Conservation (phyloP, 108 stramenopile species). For the Craspedostauros australis region DNA sequence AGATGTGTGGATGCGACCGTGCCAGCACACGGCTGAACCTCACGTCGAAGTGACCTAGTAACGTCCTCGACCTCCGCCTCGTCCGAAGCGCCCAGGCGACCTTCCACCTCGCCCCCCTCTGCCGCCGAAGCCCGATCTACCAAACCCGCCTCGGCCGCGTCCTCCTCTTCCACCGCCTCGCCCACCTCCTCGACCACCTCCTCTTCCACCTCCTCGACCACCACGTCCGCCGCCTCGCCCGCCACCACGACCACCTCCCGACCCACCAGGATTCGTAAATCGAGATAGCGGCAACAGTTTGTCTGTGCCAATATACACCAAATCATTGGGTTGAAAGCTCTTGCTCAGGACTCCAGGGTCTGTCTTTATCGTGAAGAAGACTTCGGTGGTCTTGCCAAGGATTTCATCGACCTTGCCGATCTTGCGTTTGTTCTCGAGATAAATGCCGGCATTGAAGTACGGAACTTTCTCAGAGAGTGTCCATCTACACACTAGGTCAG, state of each 20-base stretch:
- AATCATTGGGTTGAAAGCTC: slow-evolving; percentile 87
- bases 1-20: too few species aligned
- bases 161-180: slow-evolving; percentile 52
- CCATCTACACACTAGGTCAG: slow-evolving; percentile 74
- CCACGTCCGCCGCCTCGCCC: slow-evolving; percentile 34
- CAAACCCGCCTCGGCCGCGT: slow-evolving; percentile 42
- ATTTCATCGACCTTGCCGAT: slow-evolving; percentile 99
- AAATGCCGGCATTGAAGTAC: slow-evolving; percentile 97
- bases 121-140: slow-evolving; percentile 9
- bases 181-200: slow-evolving; percentile 51
- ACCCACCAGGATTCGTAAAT: slow-evolving; percentile 77
- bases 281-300: slow-evolving; percentile 88
- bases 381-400: slow-evolving; percentile 87
- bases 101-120: slow-evolving; percentile 10
- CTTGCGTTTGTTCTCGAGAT: slow-evolving; percentile 96
- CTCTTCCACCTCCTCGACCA: slow-evolving; percentile 42
- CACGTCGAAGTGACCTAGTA: slow-evolving; percentile 13
- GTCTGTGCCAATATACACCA: slow-evolving; percentile 88
- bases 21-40: too few species aligned
- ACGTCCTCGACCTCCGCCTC: slow-evolving; percentile 38
- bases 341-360: slow-evolving; percentile 89
- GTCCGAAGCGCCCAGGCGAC: slow-evolving; percentile 2
- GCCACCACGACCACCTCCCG: slow-evolving; percentile 62
- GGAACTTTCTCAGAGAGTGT: slow-evolving; percentile 84
- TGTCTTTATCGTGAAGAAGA: slow-evolving; percentile 95